These are phyloP conservation scores for Gentiana macrophylla DNA, from an alignment of 257 asterid genomes.

Conservation along the genomic window DNA sequence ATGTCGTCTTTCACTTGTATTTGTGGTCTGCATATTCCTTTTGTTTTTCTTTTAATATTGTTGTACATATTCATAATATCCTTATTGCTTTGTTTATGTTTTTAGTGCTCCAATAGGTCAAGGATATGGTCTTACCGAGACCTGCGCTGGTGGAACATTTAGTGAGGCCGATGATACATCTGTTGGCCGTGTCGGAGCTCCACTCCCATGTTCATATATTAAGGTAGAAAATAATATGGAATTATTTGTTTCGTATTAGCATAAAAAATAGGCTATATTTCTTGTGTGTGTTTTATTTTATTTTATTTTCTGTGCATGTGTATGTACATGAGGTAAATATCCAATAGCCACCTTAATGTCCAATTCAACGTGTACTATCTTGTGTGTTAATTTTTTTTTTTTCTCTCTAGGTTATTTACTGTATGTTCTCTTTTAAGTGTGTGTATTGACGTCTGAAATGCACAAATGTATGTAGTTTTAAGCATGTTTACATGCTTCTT, in stretches of 20 bases:
- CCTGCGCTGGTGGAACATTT: slow-evolving; percentile 98
- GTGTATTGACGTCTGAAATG: no score
- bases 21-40: slow-evolving; percentile 6
- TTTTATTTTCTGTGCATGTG: no score
- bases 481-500: no score
- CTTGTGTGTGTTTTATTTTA: no score
- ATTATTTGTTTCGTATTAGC: slow-evolving; percentile 4
- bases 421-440: no score
- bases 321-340: no score
- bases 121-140: slow-evolving; percentile 98
- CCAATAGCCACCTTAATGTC: no score
- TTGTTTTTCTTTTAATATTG: not conserved
- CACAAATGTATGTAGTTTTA: no score
- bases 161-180: slow-evolving; percentile 91
- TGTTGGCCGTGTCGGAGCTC: slow-evolving; percentile 97
- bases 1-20: not conserved
- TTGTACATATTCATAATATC: no score
- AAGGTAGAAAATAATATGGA: slow-evolving; percentile 40
- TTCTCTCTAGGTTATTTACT: no score
- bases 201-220: slow-evolving; percentile 79
- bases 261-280: not conserved
- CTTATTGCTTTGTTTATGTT: not conserved
- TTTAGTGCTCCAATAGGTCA: slow-evolving; percentile 95
- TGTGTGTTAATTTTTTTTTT: no score
- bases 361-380: no score